These are phyloP conservation scores for Hypoxylon sp. DNA, from an alignment of 2,329 filamentous ascomycete species.

Conservation along the genomic window DNA sequence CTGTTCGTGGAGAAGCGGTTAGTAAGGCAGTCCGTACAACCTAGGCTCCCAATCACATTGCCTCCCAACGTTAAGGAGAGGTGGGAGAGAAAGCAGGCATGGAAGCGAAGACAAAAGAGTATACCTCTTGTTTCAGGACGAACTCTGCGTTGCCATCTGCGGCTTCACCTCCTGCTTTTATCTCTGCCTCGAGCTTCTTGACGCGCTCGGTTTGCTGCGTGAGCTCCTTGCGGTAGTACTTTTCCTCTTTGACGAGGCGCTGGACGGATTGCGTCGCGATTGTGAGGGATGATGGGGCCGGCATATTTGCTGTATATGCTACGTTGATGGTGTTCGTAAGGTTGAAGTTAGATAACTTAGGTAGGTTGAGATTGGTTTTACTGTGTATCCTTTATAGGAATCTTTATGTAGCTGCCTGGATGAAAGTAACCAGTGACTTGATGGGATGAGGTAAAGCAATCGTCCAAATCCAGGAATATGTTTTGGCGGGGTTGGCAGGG, in stretches of 20 bases:
- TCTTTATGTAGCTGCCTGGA: slow-evolving; percentile 44
- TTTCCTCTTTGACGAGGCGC: slow-evolving; percentile 92
- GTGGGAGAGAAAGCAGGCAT: not conserved
- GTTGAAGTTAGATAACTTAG: not conserved
- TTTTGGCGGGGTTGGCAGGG: slow-evolving; percentile 56
- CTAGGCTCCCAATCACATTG: not conserved
- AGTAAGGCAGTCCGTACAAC: not conserved
- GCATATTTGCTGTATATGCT: slow-evolving; percentile 63
- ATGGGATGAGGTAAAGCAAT: not conserved
- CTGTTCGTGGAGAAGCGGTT: slow-evolving; percentile 60
- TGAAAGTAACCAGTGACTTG: not conserved
- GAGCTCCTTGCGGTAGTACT: slow-evolving; percentile 90
- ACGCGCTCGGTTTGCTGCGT: slow-evolving; percentile 80
- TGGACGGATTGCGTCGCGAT: slow-evolving; percentile 85
- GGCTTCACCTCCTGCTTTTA: slow-evolving; percentile 63
- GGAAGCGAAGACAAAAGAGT: slow-evolving; percentile 44
- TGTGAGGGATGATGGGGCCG: slow-evolving; percentile 79
- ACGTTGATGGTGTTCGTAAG: not conserved
- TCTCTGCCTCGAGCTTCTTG: slow-evolving; percentile 75
- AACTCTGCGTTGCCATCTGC: slow-evolving; percentile 83
- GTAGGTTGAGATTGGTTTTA: not conserved
- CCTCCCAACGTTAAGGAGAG: not conserved
- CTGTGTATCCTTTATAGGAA: slow-evolving; percentile 11
- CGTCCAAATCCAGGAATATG: slow-evolving; percentile 39
- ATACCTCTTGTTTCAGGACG: slow-evolving; percentile 87